A percentile compares a stretch with the other conserved stretches of the same genome.
Evolutionary conservation across 768 basidiomycete species (phyloP).

Genomic region (Phlegmacium glaucopus): DNA sequence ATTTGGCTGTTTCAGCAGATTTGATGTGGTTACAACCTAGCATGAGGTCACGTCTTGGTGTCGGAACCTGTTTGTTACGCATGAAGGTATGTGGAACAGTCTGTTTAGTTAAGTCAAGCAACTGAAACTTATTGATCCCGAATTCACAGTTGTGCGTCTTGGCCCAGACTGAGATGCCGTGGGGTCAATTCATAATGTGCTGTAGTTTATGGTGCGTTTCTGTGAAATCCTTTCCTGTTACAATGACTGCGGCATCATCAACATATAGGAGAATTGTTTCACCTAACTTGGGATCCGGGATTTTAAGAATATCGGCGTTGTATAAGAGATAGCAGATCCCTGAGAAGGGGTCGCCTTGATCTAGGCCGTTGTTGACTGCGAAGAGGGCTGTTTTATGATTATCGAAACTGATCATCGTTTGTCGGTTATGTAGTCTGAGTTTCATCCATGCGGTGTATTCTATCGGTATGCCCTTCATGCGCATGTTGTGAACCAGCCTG

Average conservation of each 20-base stretch:
- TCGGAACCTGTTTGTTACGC: background rate
- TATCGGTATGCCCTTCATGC: constrained; percentile 17
- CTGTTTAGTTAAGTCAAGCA: constrained; percentile 1
- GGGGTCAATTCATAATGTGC: constrained; percentile 3
- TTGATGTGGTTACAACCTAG: background rate
- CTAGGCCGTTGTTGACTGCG: too few relatives aligned
- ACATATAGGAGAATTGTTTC: constrained; percentile 19
- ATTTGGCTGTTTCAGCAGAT: background rate
- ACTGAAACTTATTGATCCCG: constrained; percentile 9
- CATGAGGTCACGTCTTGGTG: background rate
- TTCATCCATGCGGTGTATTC: constrained; percentile 14
- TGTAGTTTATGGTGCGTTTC: constrained; percentile 1
- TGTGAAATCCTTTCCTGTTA: constrained; percentile 5
- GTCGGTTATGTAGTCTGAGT: constrained; percentile 2
- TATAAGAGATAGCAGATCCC: constrained; percentile 20
- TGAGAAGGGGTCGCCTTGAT: constrained; percentile 4
- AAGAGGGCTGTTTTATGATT: too few relatives aligned
- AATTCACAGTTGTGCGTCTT: constrained; percentile 6
- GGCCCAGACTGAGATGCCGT: constrained; percentile 10
- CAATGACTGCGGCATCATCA: constrained; percentile 25
- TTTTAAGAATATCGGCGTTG: constrained; percentile 21
- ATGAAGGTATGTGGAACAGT: too few relatives aligned
- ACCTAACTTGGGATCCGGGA: background rate
- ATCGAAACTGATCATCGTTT: too few relatives aligned
- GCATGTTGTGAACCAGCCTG: constrained; percentile 23